These are phyloP conservation scores for Mychonastes homosphaera DNA, from an alignment of 139 green algal genomes.

Conservation along the genomic window DNA sequence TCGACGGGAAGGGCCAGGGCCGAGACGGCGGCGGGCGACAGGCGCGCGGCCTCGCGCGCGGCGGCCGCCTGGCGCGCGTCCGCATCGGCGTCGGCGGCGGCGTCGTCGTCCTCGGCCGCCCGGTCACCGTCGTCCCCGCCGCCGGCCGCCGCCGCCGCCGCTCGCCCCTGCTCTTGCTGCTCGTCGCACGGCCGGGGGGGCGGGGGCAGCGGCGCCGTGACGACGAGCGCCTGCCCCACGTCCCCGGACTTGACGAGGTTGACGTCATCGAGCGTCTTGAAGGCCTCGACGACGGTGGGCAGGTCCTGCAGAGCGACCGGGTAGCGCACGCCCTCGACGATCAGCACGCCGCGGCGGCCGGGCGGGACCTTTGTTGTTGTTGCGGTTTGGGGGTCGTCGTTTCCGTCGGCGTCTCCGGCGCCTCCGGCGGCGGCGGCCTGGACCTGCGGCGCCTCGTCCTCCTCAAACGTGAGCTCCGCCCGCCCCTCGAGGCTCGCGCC, in stretches of 20 bases:
- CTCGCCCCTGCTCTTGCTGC: no score
- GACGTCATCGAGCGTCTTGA: slow-evolving; percentile 87
- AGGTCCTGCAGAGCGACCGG: slow-evolving; percentile 61
- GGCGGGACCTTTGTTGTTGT: slow-evolving; percentile 7
- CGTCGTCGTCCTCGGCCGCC: no score
- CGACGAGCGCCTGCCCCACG: slow-evolving; percentile 61
- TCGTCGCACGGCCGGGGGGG: not conserved
- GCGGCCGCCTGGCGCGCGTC: no score
- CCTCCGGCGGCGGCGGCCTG: no score
- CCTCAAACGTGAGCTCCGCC: slow-evolving; percentile 29
- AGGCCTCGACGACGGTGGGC: slow-evolving; percentile 75
- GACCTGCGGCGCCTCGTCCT: not conserved
- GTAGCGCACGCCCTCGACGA: slow-evolving; percentile 38
- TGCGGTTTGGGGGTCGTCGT: not conserved
- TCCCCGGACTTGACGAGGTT: slow-evolving; percentile 84
- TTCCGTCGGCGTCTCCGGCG: no score
- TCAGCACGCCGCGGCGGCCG: slow-evolving; percentile 33
- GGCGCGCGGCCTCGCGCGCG: no score
- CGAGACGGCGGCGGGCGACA: no score
- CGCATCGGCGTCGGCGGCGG: no score
- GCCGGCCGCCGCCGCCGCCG: no score
- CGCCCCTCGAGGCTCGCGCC: slow-evolving; percentile 10
- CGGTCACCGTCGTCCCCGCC: no score
- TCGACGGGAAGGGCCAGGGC: no score
- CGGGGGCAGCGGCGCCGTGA: not conserved